Evolutionary conservation across 768 basidiomycete species (phyloP), one percentile per base, ranked within the genome.

Genomic region (Lactifluus piperatus): DNA sequence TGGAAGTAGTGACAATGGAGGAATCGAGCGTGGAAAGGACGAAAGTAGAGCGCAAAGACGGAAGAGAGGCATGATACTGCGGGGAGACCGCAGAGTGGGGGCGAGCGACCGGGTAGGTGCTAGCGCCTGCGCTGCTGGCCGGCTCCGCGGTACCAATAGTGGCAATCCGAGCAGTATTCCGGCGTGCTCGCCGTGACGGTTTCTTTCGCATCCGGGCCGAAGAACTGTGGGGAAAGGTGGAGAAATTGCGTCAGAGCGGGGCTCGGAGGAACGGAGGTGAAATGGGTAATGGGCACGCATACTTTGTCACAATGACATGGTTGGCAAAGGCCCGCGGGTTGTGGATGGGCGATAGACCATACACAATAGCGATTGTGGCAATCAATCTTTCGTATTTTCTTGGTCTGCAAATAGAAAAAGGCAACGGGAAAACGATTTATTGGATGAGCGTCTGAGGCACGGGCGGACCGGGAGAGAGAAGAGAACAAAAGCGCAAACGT

Each of bases 131-230:
- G 62, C 57, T 62, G 62, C 49, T 58, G 54, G n/a, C 65, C 60
- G 11, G 51, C 22, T 36, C 65, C 62, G 47, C 66, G 58, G 51
- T 66, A 74, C 66, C 65, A 70, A 44, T 70, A 67, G 51, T 64
- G 63, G 61, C 72, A 74, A 44, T 67, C 61, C 45, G 65, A 58
- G 63, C 72, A 74, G 53, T 71, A 73, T 0, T 80, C 80, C 56
- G 72, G 68, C 2, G 78, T 82, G 48, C 71, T 70, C 24, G 71
- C 66, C 0, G 79, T 80, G 58, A 87, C 76, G 3, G 74, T 81
- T 69, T 91, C 86, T 54, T 76, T 78, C 44, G 72, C 72, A 65
- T 91, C 88, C 1, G 89, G 88, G 22, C 86, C 86, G 64, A 78
- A 76, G 68, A 84, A 88, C 88, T 88, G 66, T n/a, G n/a, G 58